phyloP scores from a whole-genome alignment of 176 grass and related monocot species.

The Areca catechu region DNA sequence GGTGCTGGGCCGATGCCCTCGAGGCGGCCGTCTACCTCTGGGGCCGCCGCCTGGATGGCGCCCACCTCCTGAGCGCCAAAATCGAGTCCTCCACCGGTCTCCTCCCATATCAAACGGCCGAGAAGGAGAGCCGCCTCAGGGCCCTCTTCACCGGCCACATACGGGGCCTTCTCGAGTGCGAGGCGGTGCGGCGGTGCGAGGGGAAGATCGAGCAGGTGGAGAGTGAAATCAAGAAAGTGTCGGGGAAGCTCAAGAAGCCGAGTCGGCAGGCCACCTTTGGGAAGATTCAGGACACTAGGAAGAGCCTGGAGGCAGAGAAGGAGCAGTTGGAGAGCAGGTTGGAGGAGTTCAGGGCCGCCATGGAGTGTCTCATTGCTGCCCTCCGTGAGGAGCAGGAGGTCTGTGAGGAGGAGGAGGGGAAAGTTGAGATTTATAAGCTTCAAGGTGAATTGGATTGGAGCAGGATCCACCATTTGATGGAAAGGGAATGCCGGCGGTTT shows the following conservation, averaged over 20 bases:
- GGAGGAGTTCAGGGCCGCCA: constrained; percentile 47
- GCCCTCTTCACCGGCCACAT: constrained; percentile 44
- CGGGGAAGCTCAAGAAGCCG: not conserved
- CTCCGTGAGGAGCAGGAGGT: constrained; percentile 3
- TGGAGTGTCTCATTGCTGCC: constrained; percentile 28
- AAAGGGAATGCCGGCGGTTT: constrained; percentile 67
- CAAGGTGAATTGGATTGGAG: constrained; percentile 39
- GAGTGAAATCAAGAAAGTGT: constrained; percentile 24
- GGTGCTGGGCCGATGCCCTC: constrained; percentile 22
- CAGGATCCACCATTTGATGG: constrained; percentile 44
- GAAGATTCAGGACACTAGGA: constrained; percentile 30
- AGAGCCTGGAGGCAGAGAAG: constrained; percentile 38
- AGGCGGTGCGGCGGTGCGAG: constrained; percentile 18
- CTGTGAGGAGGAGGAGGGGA: constrained; percentile 12
- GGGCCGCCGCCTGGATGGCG: constrained; percentile 55
- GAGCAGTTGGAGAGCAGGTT: constrained; percentile 34
- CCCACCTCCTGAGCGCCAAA: constrained; percentile 37
- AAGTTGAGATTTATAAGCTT: constrained; percentile 33
- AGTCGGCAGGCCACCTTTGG: constrained; percentile 19
- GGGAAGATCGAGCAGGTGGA: constrained; percentile 20
- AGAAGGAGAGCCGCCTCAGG: constrained; percentile 32
- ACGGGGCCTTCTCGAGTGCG: constrained; percentile 28
- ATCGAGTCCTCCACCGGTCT: constrained; percentile 10
- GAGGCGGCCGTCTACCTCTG: constrained; percentile 52
- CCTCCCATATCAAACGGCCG: constrained; percentile 2